Conservation (phyloP, 495 filamentous ascomycete species). For the Hyaloscypha finlandica region DNA sequence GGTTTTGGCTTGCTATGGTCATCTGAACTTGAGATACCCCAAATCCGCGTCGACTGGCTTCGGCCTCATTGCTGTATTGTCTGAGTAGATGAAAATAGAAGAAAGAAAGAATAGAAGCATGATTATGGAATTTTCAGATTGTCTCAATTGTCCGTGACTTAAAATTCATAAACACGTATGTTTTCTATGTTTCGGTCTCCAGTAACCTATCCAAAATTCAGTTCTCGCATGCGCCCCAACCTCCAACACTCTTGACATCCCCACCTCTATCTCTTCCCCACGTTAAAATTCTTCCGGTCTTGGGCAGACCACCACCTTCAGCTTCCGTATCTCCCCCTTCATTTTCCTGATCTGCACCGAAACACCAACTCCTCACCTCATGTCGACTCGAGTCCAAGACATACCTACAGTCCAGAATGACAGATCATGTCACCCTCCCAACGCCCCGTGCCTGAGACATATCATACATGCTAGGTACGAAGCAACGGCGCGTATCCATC, state of each 20-base stretch:
- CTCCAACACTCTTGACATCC: too few relatives aligned
- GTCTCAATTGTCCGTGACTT: not conserved
- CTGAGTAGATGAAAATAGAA: slow-evolving; percentile 9
- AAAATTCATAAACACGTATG: too few relatives aligned
- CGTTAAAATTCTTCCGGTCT: not conserved
- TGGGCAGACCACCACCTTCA: not conserved
- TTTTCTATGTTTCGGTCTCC: too few relatives aligned
- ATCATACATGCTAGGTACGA: too few relatives aligned
- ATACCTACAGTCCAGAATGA: too few relatives aligned
- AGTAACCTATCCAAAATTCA: not conserved
- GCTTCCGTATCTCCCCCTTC: not conserved
- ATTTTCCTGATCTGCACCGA: not conserved
- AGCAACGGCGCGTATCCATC: too few relatives aligned
- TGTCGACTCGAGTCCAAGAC: too few relatives aligned
- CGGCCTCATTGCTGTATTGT: slow-evolving; percentile 3
- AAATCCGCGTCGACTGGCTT: not conserved
- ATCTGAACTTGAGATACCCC: slow-evolving; percentile 6
- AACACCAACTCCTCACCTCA: not conserved
- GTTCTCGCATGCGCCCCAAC: not conserved
- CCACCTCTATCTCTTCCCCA: not conserved
- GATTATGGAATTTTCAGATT: not conserved
- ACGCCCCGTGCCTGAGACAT: too few relatives aligned
- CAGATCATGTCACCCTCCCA: too few relatives aligned
- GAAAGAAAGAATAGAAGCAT: not conserved
- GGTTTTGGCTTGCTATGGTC: not conserved